Evolutionary conservation across 306 rosid species (phyloP).

Genomic region (Castanopsis chinensis): DNA sequence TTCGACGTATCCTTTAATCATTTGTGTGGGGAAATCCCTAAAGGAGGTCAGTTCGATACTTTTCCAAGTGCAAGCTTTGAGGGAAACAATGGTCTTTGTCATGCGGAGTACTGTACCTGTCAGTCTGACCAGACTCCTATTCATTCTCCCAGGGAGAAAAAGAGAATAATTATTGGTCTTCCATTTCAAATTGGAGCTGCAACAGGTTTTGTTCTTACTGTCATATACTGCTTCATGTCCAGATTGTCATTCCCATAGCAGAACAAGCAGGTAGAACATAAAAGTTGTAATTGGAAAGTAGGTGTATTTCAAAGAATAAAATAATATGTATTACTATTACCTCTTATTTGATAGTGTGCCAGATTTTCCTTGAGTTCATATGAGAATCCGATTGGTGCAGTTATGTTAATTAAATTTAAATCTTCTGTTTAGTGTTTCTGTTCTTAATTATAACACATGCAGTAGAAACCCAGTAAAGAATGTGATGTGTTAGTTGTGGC

Average conservation of each 20-base stretch:
- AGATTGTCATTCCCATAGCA: background rate
- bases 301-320: too few species aligned
- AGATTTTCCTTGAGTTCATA: too few species aligned
- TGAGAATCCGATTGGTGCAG: too few species aligned
- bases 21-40: conserved; percentile 16
- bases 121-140: background rate
- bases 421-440: too few species aligned
- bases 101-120: background rate
- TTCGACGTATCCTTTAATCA: conserved; percentile 28
- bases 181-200: background rate
- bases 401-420: too few species aligned
- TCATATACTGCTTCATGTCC: background rate
- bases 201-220: background rate
- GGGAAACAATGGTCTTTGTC: conserved; percentile 18
- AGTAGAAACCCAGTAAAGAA: too few species aligned
- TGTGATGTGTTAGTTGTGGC: too few species aligned
- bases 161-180: background rate
- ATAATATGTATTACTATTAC: too few species aligned
- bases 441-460: too few species aligned
- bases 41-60: conserved; percentile 23
- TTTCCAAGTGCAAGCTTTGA: conserved; percentile 25
- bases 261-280: too few species aligned
- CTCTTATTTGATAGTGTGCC: too few species aligned
- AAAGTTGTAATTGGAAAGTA: too few species aligned
- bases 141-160: background rate